phyloP scores from a whole-genome alignment of 208 protist species.

The Trichomonas tenax region DNA sequence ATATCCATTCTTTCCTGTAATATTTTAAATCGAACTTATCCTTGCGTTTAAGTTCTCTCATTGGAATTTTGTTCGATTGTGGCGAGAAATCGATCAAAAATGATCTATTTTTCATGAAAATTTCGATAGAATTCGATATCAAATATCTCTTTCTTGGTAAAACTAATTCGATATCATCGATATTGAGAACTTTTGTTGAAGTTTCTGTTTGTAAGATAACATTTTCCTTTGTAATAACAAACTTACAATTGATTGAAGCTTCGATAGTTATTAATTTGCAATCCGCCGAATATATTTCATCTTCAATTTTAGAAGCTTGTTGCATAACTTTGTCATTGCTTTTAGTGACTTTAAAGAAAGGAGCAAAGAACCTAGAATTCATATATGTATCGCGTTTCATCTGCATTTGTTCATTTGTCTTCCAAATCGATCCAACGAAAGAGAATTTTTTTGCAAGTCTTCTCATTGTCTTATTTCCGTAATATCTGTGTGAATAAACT shows the following conservation, averaged over 20 bases:
- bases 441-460: neutral
- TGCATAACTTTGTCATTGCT: neutral
- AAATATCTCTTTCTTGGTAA: neutral
- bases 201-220: neutral
- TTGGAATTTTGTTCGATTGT: neutral
- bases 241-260: neutral
- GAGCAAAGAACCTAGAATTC: too few relatives aligned
- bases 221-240: neutral
- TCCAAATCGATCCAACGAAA: neutral
- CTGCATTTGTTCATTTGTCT: neutral
- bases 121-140: neutral
- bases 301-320: neutral
- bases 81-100: neutral
- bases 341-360: too few relatives aligned
- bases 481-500: neutral
- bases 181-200: neutral
- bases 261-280: neutral
- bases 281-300: neutral
- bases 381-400: too few relatives aligned
- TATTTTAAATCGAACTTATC: neutral
- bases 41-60: neutral
- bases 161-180: neutral
- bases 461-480: neutral
- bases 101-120: neutral
- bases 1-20: neutral